A percentile compares a stretch with the other conserved stretches of the same genome.
These are phyloP conservation scores for Pouteria glomerata DNA, from an alignment of 148 eudicot genomes.

Conservation along the genomic window DNA sequence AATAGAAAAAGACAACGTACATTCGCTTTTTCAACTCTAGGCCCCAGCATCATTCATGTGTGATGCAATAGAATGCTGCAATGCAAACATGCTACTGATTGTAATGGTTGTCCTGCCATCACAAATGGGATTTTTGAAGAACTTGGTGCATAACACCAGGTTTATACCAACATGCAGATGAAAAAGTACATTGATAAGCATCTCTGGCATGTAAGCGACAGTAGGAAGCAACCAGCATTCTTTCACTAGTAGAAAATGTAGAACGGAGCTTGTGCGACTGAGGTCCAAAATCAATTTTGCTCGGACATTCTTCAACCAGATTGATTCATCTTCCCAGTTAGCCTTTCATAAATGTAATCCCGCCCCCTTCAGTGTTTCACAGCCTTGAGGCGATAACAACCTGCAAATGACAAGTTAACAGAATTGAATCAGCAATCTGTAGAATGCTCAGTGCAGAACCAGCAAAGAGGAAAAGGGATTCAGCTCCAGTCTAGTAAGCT, in stretches of 20 bases:
- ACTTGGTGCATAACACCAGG: background rate
- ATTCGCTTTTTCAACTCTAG: background rate
- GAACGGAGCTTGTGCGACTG: too few relatives aligned
- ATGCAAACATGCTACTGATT: background rate
- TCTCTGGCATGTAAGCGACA: too few relatives aligned
- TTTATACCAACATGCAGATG: too few relatives aligned
- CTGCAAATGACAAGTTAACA: background rate
- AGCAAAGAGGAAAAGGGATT: background rate
- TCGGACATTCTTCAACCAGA: background rate
- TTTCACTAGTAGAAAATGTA: background rate
- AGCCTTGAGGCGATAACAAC: background rate
- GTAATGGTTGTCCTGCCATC: background rate
- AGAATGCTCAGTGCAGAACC: background rate
- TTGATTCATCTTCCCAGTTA: background rate
- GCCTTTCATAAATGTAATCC: background rate
- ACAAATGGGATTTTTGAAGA: background rate
- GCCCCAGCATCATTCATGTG: background rate
- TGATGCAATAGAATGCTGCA: background rate
- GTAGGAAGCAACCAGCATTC: background rate
- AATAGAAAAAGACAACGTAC: too few relatives aligned
- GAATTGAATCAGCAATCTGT: background rate
- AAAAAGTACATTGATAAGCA: too few relatives aligned
- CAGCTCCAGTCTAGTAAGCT: background rate
- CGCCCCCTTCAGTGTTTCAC: background rate
- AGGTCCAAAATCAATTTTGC: background rate